Evolutionary conservation across 768 basidiomycete species (phyloP).

Genomic region (Russula dissimulans): DNA sequence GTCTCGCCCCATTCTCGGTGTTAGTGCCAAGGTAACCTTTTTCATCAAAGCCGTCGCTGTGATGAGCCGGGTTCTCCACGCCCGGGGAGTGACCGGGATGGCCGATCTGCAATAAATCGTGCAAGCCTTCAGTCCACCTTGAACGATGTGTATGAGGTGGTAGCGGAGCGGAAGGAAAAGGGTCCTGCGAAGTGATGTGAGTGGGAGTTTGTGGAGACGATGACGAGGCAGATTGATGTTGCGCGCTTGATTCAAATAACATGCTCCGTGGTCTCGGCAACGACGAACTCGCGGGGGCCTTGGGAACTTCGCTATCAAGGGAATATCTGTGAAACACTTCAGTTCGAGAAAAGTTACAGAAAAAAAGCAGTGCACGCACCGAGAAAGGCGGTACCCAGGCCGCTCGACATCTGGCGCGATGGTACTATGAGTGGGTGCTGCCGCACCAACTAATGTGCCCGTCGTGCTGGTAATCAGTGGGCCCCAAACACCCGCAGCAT

Average conservation of each 20-base stretch:
- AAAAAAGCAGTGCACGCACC: slow-evolving; percentile 30
- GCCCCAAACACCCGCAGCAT: slow-evolving; percentile 55
- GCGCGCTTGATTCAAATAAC: slow-evolving; percentile 3
- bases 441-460: slow-evolving; percentile 52
- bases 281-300: background rate
- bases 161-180: background rate
- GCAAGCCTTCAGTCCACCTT: slow-evolving; percentile 33
- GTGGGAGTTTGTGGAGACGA: background rate
- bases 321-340: slow-evolving; percentile 22
- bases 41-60: slow-evolving; percentile 25
- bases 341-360: background rate
- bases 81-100: slow-evolving; percentile 25
- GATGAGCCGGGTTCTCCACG: slow-evolving; percentile 23
- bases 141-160: background rate
- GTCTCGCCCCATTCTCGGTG: slow-evolving; percentile 15
- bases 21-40: slow-evolving; percentile 20
- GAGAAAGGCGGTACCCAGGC: slow-evolving; percentile 56
- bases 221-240: background rate
- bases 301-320: slow-evolving; percentile 21
- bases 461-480: slow-evolving; percentile 59
- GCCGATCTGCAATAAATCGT: slow-evolving; percentile 30
- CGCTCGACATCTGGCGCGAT: slow-evolving; percentile 51
- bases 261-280: slow-evolving; percentile 17
- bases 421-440: slow-evolving; percentile 41
- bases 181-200: background rate